phyloP scores from a whole-genome alignment of 495 filamentous ascomycete genomes.

The Podospora anserina region DNA sequence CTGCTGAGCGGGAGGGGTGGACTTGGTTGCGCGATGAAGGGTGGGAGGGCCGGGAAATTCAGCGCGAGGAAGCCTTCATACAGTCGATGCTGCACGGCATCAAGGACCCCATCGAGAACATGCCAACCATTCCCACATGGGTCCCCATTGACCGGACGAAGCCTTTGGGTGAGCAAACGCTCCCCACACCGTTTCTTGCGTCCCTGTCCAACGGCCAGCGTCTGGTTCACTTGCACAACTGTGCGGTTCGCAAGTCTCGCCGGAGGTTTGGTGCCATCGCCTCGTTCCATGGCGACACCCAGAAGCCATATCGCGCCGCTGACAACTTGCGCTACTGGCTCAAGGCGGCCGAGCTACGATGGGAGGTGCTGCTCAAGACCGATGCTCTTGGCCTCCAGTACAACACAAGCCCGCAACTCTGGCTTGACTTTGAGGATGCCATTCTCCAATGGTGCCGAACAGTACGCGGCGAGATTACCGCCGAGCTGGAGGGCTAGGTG shows the following conservation, averaged over 20 bases:
- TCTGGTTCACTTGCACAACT: constrained; percentile 85
- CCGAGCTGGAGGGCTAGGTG: constrained; percentile 31
- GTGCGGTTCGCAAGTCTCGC: constrained; percentile 76
- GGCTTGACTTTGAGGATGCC: constrained; percentile 76
- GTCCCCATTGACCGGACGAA: constrained; percentile 49
- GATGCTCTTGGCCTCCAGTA: constrained; percentile 86
- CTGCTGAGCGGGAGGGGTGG: constrained; percentile 68
- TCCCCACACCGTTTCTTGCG: constrained; percentile 74
- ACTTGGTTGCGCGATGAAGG: constrained; percentile 69
- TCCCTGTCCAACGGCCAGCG: constrained; percentile 73
- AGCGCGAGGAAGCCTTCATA: constrained; percentile 83
- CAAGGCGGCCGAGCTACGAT: constrained; percentile 91
- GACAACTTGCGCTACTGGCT: constrained; percentile 95
- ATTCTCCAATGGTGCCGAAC: constrained; percentile 73
- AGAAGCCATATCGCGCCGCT: constrained; percentile 87
- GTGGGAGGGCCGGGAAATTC: constrained; percentile 72
- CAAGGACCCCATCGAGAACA: constrained; percentile 31
- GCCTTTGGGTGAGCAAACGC: constrained; percentile 22
- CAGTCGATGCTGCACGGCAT: constrained; percentile 51
- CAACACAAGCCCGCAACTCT: constrained; percentile 58
- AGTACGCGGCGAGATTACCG: constrained; percentile 70
- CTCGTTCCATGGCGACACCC: constrained; percentile 79
- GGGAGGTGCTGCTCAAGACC: constrained; percentile 82
- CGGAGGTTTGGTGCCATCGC: constrained; percentile 89
- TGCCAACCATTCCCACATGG: constrained; percentile 65